Base-by-base conservation (phyloP, 495 filamentous ascomycete genomes). In the Podospora pseudocomata region DNA sequence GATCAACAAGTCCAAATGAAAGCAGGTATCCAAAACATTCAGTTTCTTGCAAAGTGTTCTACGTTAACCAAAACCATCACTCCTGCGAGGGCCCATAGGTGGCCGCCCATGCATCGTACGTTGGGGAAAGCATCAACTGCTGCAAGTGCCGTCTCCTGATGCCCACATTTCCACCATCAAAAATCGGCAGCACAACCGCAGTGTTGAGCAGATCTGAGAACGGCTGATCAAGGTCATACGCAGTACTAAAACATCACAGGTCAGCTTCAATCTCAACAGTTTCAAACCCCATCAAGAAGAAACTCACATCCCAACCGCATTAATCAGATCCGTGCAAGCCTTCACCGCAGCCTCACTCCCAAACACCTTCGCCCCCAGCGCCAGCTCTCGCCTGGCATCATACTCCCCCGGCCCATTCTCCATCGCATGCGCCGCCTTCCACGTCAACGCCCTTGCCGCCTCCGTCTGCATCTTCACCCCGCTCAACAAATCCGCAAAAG, bases 101-200 rank as follows among this genome's bases (percentile, higher is more conserved):
- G 2, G 76, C 70, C 16, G 76, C 77, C 78, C 78, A 80, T 0
- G 84, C 75, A 67, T 84, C 77, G 73, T 86, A 87, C 20, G 74
- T 80, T 7, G 81, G 74, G 15, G 71, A 72, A 54, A 80, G 68
- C 72, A 88, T 81, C 15, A 86, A 69, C 44, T 79, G 76, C 66
- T 87, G 80, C 65, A 87, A 66, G 66, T 85, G 81, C 20, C 85
- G 74, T 56, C 85, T 78, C 64, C 85, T 71, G 13, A 87, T 78
- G 0, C 85, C 85, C 15, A 87, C 79, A 74, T 88, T 88, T 3
- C 86, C 85, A 3, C 85, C 84, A 68, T 85, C 84, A 65, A 86
- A 85, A 23, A 86, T 81, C 0, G 85, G 84, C 65, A 88, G 65
- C 26, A 78, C 81, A 68, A 81, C 77, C 1, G 83, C 85, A 66